Evolutionary conservation across 2,329 filamentous ascomycete species (phyloP).

Genomic region (Dactylellina drechsleri): DNA sequence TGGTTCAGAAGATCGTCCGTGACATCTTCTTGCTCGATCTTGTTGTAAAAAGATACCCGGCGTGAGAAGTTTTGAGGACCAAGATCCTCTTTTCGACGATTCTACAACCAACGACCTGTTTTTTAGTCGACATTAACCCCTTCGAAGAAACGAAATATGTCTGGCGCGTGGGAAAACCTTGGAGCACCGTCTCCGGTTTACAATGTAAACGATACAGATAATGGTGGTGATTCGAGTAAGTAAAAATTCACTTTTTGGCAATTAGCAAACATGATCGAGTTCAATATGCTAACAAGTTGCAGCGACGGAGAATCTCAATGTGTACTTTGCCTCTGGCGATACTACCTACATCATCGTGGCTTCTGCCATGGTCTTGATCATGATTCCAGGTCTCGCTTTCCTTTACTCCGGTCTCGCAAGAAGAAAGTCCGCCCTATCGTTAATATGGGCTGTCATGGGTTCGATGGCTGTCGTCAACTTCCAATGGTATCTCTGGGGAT

Average conservation of each 20-base stretch:
- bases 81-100: slow-evolving; percentile 33
- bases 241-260: slow-evolving; percentile 1
- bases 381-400: slow-evolving; percentile 96
- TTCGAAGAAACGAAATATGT: slow-evolving; percentile 23
- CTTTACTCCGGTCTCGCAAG: slow-evolving; percentile 97
- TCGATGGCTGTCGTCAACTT: slow-evolving; percentile 90
- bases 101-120: slow-evolving; percentile 6
- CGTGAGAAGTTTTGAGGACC: slow-evolving; percentile 49
- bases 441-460: slow-evolving; percentile 98
- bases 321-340: slow-evolving; percentile 89
- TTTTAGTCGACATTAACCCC: slow-evolving; percentile 11
- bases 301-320: slow-evolving; percentile 90
- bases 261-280: background rate
- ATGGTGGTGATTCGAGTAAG: slow-evolving; percentile 51
- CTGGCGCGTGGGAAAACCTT: slow-evolving; percentile 40
- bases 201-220: slow-evolving; percentile 35
- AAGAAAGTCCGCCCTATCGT: slow-evolving; percentile 93
- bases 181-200: slow-evolving; percentile 48
- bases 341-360: slow-evolving; percentile 91
- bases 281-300: slow-evolving; percentile 50
- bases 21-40: slow-evolving; percentile 33
- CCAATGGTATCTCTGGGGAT: slow-evolving; percentile 99
- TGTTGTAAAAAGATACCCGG: slow-evolving; percentile 9
- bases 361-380: slow-evolving; percentile 92
- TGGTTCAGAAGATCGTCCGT: slow-evolving; percentile 48